phyloP scores from a whole-genome alignment of 768 basidiomycete species.

The Phaffia australis region DNA sequence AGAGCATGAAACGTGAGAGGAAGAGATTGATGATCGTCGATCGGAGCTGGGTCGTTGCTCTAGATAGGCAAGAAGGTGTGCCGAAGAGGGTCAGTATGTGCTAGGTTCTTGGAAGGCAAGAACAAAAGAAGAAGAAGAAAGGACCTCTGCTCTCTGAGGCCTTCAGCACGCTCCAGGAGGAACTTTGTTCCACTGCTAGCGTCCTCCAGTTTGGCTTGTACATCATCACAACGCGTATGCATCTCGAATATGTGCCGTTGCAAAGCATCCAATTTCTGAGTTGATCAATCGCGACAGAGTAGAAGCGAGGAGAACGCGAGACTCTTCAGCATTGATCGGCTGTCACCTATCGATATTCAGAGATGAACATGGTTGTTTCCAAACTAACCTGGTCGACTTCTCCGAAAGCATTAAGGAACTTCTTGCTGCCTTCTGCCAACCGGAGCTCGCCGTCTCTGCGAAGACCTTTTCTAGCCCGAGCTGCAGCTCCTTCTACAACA shows the following conservation, averaged over 20 bases:
- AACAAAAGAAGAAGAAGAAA: background rate
- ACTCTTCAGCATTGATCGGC: background rate
- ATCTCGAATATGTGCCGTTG: slow-evolving; percentile 68
- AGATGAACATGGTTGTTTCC: background rate
- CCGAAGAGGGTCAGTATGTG: slow-evolving; percentile 17
- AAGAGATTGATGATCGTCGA: slow-evolving; percentile 68
- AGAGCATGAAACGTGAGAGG: slow-evolving; percentile 73
- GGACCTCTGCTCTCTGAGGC: slow-evolving; percentile 60
- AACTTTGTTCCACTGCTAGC: slow-evolving; percentile 68
- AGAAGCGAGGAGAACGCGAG: background rate
- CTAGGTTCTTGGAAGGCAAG: background rate
- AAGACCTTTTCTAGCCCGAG: slow-evolving; percentile 64
- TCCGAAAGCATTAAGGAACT: slow-evolving; percentile 71
- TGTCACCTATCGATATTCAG: background rate
- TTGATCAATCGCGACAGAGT: background rate
- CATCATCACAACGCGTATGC: slow-evolving; percentile 70
- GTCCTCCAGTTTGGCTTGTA: slow-evolving; percentile 60
- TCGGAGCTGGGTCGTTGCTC: slow-evolving; percentile 42
- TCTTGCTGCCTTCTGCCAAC: slow-evolving; percentile 66
- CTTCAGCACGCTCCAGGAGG: slow-evolving; percentile 71
- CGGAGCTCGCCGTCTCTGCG: slow-evolving; percentile 74
- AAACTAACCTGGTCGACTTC: slow-evolving; percentile 77
- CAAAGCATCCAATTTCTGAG: slow-evolving; percentile 70
- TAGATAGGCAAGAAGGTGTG: slow-evolving; percentile 24
- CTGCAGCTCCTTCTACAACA: slow-evolving; percentile 41